Conservation (phyloP, 225 moss, liverwort and hornwort species). For the Asterella californica region DNA sequence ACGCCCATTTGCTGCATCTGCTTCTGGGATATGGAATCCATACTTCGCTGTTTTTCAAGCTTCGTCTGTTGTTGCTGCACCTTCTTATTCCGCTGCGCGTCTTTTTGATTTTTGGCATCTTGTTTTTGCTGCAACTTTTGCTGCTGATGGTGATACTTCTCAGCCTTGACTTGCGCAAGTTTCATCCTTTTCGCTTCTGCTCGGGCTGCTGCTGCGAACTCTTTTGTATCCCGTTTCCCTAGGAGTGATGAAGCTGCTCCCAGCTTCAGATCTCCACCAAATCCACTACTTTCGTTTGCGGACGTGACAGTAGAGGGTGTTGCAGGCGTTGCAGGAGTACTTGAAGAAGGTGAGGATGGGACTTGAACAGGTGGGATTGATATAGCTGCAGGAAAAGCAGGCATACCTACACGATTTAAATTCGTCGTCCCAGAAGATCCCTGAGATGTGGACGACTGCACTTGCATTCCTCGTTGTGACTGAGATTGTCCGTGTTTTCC, state of each 20-base stretch:
- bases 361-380: constrained; percentile 50
- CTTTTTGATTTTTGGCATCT: constrained; percentile 62
- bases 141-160: constrained; percentile 63
- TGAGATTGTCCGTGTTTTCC: constrained; percentile 31
- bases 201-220: constrained; percentile 61
- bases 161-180: constrained; percentile 53
- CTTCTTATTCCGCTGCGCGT: constrained; percentile 71
- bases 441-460: constrained; percentile 60
- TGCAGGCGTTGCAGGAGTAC: constrained; percentile 81
- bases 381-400: constrained; percentile 47
- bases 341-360: constrained; percentile 62
- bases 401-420: constrained; percentile 33
- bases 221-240: constrained; percentile 78
- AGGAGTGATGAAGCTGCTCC: constrained; percentile 65
- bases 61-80: constrained; percentile 66
- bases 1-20: constrained; percentile 29
- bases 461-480: constrained; percentile 23
- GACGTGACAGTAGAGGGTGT: constrained; percentile 62
- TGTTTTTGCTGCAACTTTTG: constrained; percentile 67
- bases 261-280: constrained; percentile 57
- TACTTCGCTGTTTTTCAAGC: constrained; percentile 60
- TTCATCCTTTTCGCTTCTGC: constrained; percentile 72
- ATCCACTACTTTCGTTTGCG: constrained; percentile 47
- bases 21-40: constrained; percentile 34
- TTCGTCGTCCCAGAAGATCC: constrained; percentile 58